Evolutionary conservation across 108 stramenopile species (phyloP).

Genomic region (Bacterosira constricta): DNA sequence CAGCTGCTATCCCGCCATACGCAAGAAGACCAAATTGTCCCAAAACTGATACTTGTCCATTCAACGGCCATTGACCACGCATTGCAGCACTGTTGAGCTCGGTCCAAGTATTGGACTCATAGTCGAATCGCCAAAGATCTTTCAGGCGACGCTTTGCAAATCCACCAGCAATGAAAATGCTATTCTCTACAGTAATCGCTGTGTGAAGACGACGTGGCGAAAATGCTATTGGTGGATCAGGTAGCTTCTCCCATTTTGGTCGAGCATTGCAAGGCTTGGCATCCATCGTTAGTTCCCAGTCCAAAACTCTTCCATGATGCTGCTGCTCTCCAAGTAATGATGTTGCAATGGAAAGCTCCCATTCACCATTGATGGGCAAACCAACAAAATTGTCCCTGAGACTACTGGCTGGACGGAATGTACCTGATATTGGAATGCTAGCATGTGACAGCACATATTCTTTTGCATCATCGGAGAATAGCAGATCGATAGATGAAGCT

Average conservation of each 20-base stretch:
- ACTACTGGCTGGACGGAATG: constrained; percentile 38
- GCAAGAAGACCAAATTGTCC: constrained; percentile 30
- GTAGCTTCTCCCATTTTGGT: constrained; percentile 26
- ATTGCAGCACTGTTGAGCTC: constrained; percentile 11
- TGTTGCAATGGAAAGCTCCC: constrained; percentile 15
- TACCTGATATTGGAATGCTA: constrained; percentile 16
- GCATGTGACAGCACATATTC: constrained; percentile 25
- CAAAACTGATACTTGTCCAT: constrained; percentile 20
- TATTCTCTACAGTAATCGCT: constrained; percentile 27
- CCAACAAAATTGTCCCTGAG: constrained; percentile 18
- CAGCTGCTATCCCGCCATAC: constrained; percentile 23
- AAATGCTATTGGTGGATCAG: constrained; percentile 11
- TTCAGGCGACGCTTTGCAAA: constrained; percentile 10
- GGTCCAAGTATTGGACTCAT: constrained; percentile 19
- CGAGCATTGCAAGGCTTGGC: constrained; percentile 15
- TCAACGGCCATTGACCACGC: neutral
- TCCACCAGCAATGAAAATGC: constrained; percentile 38
- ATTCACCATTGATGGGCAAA: constrained; percentile 29
- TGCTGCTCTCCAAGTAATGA: neutral
- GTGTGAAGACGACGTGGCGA: constrained; percentile 27
- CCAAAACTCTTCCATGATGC: constrained; percentile 1
- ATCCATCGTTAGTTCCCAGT: constrained; percentile 29
- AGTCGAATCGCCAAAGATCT: constrained; percentile 48
- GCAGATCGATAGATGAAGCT: constrained; percentile 4
- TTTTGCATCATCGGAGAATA: constrained; percentile 25